Percentiles rank a stretch among this genome's conserved stretches.
These are phyloP conservation scores for Papilionanthe hybrid DNA, from an alignment of 116 monocot species.

Conservation along the genomic window DNA sequence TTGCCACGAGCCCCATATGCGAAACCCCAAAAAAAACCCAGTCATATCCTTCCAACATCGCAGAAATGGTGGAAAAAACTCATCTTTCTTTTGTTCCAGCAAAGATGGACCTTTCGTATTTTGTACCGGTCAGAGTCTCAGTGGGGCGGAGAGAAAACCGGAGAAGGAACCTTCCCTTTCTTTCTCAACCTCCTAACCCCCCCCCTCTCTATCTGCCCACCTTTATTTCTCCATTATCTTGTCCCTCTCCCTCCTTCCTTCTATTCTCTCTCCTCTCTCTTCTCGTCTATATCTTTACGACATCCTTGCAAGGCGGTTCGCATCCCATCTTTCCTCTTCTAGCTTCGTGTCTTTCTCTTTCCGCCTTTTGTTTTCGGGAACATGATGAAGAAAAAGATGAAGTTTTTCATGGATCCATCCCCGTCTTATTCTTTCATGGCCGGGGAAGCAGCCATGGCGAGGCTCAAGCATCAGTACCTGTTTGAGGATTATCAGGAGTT, in stretches of 20 bases:
- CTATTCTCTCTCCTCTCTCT: slow-evolving; percentile 10
- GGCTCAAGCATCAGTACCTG: slow-evolving; percentile 33
- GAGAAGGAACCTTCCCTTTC: slow-evolving; percentile 27
- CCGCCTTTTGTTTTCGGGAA: background rate
- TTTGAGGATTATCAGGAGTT: slow-evolving; percentile 47
- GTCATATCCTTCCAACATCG: slow-evolving; percentile 8
- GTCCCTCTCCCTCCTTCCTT: slow-evolving; percentile 7
- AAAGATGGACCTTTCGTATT: slow-evolving; percentile 24
- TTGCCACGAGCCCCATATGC: slow-evolving; percentile 29
- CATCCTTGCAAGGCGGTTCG: slow-evolving; percentile 8
- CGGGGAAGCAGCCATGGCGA: slow-evolving; percentile 32
- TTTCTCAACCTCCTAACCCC: slow-evolving; percentile 16
- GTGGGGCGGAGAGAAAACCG: slow-evolving; percentile 21
- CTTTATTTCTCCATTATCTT: slow-evolving; percentile 19
- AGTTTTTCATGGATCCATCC: slow-evolving; percentile 12
- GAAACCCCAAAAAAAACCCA: slow-evolving; percentile 12
- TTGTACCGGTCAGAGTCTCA: slow-evolving; percentile 24
- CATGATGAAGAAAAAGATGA: slow-evolving; percentile 37
- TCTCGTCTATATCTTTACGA: slow-evolving; percentile 9
- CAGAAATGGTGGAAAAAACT: background rate
- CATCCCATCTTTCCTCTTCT: slow-evolving; percentile 4
- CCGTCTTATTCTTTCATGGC: slow-evolving; percentile 5
- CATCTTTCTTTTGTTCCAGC: slow-evolving; percentile 4
- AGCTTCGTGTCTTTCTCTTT: background rate
- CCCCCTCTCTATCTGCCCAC: background rate